These are phyloP conservation scores for Candida railenensis DNA, from an alignment of 805 yeast species.

Conservation along the genomic window DNA sequence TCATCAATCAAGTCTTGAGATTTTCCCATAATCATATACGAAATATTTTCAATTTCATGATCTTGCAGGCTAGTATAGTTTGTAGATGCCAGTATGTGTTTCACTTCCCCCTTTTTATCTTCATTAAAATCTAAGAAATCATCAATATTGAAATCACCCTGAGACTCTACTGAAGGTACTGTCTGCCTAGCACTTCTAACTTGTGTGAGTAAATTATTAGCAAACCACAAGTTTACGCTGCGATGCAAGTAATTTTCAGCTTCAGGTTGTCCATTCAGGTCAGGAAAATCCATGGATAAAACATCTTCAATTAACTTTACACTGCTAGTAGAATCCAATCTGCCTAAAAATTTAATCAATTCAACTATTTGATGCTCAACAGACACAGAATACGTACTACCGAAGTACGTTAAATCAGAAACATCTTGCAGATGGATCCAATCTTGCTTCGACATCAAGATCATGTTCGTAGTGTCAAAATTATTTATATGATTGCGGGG, in stretches of 20 bases:
- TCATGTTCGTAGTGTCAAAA: conserved; percentile 13
- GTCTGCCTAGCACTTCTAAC: not conserved
- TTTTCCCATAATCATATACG: conserved; percentile 28
- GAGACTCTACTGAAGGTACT: not conserved
- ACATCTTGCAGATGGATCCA: not conserved
- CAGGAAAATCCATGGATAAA: not conserved
- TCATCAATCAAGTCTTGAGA: conserved; percentile 45
- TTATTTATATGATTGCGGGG: not conserved
- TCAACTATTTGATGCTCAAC: conserved; percentile 20
- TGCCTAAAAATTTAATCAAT: conserved; percentile 2
- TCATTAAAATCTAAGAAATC: conserved; percentile 28
- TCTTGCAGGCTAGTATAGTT: too few relatives aligned
- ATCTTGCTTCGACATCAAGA: conserved; percentile 6
- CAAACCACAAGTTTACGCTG: conserved; percentile 31
- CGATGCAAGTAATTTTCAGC: conserved; percentile 7
- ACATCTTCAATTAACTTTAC: conserved; percentile 13
- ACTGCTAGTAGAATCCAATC: not conserved
- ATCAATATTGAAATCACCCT: conserved; percentile 10
- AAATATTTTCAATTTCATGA: conserved; percentile 26
- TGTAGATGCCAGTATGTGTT: too few relatives aligned
- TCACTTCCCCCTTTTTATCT: conserved; percentile 20
- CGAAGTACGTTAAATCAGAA: conserved; percentile 14
- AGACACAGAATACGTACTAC: conserved; percentile 13
- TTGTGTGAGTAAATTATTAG: conserved; percentile 16
- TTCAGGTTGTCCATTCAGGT: conserved; percentile 1